Evolutionary conservation across 352 stramenopile genomes (phyloP), one percentile per base, ranked within the genome.

Genomic region (Phytophthora pini): DNA sequence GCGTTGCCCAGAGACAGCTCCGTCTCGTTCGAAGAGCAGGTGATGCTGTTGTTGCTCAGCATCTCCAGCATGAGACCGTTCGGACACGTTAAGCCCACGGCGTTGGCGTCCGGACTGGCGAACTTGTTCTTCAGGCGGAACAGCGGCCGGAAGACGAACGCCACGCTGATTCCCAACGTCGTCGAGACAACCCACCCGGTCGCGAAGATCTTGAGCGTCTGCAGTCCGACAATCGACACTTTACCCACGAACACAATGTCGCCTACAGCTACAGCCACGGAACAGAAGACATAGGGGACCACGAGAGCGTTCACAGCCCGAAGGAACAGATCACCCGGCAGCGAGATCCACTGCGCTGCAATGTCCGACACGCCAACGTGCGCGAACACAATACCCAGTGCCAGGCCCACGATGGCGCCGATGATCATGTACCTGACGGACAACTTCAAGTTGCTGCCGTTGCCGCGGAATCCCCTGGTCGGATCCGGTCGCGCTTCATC

Each of bases 231-330:
- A 17, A 90, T 69, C 3, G 80, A 90, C 0, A 89, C 76, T 62
- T 92, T 92, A 38, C 84, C 84, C 3, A 92, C 79, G 38, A 84
- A 87, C 34, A 95, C 74, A 32, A 92, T 88, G 60, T 93, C 87
- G 0, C 80, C 82, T 11, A 93, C 84, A 22, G 84, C 84, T 8
- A 95, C 82, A 0, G 85, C 81, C 12, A 95, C 84, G 0, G 82
- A 84, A 52, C 82, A 93, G 70, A 95, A 95, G 2, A 93, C 84
- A 55, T 93, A 89, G 17, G 87, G 87, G 11, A 95, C 60, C n/a
- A 93, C 84, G 5, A 95, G 68, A 27, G 82, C 80, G 63, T 89
- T 93, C 34, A 94, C 68, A 5, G 83, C 87, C 26, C 87, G 79
- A 8, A 93, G 60, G 60, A 94, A 95, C 43, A 95, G 65, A 7